Conservation (phyloP, 1,139 yeast species). For the Debaryomyces psychrophilus region DNA sequence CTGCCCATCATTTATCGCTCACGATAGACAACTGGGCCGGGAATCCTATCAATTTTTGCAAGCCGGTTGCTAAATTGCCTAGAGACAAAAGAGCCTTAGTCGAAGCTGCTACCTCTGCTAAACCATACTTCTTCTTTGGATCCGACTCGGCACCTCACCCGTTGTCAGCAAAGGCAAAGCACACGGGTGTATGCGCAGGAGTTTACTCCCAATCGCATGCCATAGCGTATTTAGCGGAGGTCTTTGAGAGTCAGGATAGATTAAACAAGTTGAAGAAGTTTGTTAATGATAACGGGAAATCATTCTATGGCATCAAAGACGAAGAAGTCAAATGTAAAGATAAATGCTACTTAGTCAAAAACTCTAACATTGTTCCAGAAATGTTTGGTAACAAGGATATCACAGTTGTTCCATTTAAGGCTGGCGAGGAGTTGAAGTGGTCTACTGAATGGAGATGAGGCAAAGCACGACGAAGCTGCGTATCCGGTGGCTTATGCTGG, state of each 20-base stretch:
- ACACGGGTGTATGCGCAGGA: constrained; percentile 92
- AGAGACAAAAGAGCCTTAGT: constrained; percentile 78
- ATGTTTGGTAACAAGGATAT: constrained; percentile 49
- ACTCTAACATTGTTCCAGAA: constrained; percentile 61
- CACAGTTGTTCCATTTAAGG: constrained; percentile 84
- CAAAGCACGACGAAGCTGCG: not conserved
- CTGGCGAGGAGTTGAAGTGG: constrained; percentile 79
- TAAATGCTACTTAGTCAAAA: constrained; percentile 53
- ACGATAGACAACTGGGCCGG: constrained; percentile 98
- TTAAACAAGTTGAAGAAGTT: constrained; percentile 70
- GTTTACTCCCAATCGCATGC: constrained; percentile 90
- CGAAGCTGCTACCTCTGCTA: constrained; percentile 88
- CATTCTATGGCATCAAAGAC: constrained; percentile 62
- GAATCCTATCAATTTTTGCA: constrained; percentile 90
- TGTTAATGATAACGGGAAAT: constrained; percentile 72
- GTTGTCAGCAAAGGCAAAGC: constrained; percentile 70
- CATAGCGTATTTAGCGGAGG: constrained; percentile 81
- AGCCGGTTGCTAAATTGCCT: constrained; percentile 96
- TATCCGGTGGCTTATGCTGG: not conserved
- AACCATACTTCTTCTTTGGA: constrained; percentile 93
- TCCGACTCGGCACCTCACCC: constrained; percentile 99
- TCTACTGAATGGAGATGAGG: constrained; percentile 67
- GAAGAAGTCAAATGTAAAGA: constrained; percentile 49
- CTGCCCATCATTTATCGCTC: constrained; percentile 90
- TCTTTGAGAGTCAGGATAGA: constrained; percentile 69